These are phyloP conservation scores for Hymenoscyphus occultus DNA, from an alignment of 2,329 filamentous ascomycete species.

Conservation along the genomic window DNA sequence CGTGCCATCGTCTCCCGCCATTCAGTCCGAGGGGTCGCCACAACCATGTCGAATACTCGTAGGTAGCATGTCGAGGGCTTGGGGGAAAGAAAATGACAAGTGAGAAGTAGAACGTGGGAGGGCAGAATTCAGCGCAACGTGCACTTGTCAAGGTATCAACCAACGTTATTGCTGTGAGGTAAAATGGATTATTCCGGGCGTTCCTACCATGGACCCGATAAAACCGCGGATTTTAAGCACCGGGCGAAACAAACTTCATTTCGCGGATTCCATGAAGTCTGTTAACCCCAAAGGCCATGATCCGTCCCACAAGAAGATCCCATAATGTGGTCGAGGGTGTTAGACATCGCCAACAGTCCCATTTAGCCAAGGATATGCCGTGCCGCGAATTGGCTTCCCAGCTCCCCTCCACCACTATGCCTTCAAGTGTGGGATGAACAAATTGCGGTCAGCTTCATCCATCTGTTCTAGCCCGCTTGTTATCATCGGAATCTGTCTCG, in stretches of 20 bases:
- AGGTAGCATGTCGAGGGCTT: background rate
- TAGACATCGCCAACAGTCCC: background rate
- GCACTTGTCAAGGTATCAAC: slow-evolving; percentile 1
- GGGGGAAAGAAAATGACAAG: background rate
- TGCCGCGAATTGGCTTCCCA: background rate
- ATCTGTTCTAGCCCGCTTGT: slow-evolving; percentile 48
- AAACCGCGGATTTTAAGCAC: background rate
- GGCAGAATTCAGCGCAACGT: slow-evolving; percentile 1
- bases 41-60: background rate
- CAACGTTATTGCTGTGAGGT: background rate
- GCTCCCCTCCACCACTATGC: background rate
- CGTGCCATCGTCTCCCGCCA: background rate
- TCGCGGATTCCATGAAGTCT: background rate
- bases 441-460: slow-evolving; percentile 23
- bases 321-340: background rate
- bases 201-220: background rate
- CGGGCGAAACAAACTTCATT: background rate
- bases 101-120: background rate
- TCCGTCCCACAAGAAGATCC: background rate
- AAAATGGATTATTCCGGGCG: background rate
- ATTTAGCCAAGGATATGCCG: slow-evolving; percentile 1
- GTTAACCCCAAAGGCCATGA: background rate
- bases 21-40: background rate
- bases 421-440: background rate
- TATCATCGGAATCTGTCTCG: slow-evolving; percentile 42